Base-by-base conservation (phyloP, 1,284 basidiomycete species). In the Cerrena zonata region DNA sequence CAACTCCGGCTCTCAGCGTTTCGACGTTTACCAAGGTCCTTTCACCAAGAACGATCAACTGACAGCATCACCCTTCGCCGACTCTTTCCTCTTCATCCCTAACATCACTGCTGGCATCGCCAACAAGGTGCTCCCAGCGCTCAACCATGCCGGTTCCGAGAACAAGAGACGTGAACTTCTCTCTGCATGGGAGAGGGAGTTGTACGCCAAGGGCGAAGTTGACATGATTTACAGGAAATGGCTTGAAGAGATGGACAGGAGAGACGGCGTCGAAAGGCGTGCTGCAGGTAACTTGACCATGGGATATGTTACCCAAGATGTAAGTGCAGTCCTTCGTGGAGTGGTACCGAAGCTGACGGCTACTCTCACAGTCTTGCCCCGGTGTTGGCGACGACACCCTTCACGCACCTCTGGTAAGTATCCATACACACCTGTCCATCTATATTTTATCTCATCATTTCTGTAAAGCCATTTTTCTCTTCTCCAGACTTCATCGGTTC, bases 41-140 rank as follows among this genome's bases (percentile, higher is more conserved):
- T 91, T 91, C 68, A 85, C 84, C 41, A 80, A 80, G 61, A 89
- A 91, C 64, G 89, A 91, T 64, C 82, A 89, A 63, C 74, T 89
- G 22, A 87, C 86, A 0, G 76, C 79, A 0, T 82, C 78, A 15
- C 86, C 86, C 1, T 90, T 83, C 61, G 57, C 66, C 0, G 78
- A 88, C 59, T 50, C 69, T 5, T 86, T 88, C 69, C 54, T 77
- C 18, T 87, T 75, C 63, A 74, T 89, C 43, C 67, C 78, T 1
- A 69, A 77, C 36, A 69, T 87, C 41, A 63, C 72, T 0, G 66
- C 76, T 3, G 61, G 66, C 37, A 61, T 78, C 41, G 84, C 82
- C 2, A 75, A 69, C 15, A 64, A 75, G 55, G 76, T 86, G 1
- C 63, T 87, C 3, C 71, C 76, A 1, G 58, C 70, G 13, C 64